A percentile compares a stretch with the other conserved stretches of the same genome.
Evolutionary conservation across 192 early-diverging fungal species (phyloP).

Genomic region (Backusella australiensis): DNA sequence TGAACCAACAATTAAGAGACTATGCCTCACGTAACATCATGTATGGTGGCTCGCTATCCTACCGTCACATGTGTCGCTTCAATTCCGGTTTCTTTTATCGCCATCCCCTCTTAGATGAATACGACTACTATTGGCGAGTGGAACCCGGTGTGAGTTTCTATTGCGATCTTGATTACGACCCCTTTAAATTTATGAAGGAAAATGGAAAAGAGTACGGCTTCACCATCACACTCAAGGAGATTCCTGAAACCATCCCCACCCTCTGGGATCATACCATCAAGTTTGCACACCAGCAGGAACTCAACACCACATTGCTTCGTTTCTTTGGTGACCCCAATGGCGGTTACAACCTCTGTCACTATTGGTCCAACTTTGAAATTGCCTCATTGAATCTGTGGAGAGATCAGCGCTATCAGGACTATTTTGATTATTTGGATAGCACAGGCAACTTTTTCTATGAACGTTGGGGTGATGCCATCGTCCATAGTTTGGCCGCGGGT

Average conservation of each 20-base stretch:
- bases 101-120: constrained; percentile 49
- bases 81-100: constrained; percentile 58
- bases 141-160: constrained; percentile 61
- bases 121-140: constrained; percentile 78
- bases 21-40: constrained; percentile 60
- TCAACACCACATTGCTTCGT: constrained; percentile 24
- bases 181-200: constrained; percentile 59
- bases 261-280: constrained; percentile 49
- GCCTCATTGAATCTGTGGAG: constrained; percentile 60
- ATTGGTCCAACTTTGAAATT: constrained; percentile 82
- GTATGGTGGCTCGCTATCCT: constrained; percentile 72
- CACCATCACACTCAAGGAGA: constrained; percentile 52
- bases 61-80: constrained; percentile 87
- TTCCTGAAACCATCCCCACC: constrained; percentile 49
- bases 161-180: constrained; percentile 60
- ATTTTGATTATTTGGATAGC: constrained; percentile 62
- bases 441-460: constrained; percentile 74
- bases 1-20: constrained; percentile 49
- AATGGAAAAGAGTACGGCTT: constrained; percentile 57
- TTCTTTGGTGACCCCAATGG: constrained; percentile 27
- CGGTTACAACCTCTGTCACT: constrained; percentile 69
- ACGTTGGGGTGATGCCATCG: constrained; percentile 76
- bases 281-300: constrained; percentile 28
- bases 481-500: constrained; percentile 65
- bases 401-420: constrained; percentile 49